Evolutionary conservation across 805 yeast genomes (phyloP).

Genomic region (Hanseniaspora mollemarum): DNA sequence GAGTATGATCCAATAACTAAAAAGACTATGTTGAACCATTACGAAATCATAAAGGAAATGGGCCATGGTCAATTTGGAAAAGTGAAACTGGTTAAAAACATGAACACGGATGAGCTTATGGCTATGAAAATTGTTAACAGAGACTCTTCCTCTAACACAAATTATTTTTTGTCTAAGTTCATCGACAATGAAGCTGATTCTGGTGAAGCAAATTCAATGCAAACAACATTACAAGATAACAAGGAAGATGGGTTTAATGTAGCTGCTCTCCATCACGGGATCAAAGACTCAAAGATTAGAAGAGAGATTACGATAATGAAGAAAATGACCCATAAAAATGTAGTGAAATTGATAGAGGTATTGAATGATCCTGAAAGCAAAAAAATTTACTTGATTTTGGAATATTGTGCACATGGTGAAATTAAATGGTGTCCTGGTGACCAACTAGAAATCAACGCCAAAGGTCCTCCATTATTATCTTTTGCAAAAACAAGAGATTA

Average conservation of each 20-base stretch:
- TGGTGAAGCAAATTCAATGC: constrained; percentile 23
- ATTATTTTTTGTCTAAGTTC: constrained; percentile 19
- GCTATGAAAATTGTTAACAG: constrained; percentile 91
- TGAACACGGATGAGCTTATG: constrained; percentile 51
- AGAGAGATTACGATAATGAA: constrained; percentile 89
- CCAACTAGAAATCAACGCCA: constrained; percentile 33
- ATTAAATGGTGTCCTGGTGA: constrained; percentile 53
- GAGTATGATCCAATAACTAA: constrained; percentile 83
- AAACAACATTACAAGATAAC: constrained; percentile 28
- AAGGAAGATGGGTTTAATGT: constrained; percentile 30
- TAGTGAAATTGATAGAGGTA: constrained; percentile 77
- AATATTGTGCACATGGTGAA: constrained; percentile 84
- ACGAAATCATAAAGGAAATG: constrained; percentile 74
- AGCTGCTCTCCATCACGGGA: constrained; percentile 15
- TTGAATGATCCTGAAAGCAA: constrained; percentile 73
- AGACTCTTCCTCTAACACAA: constrained; percentile 45
- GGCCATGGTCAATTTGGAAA: constrained; percentile 99
- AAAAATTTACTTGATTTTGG: constrained; percentile 81
- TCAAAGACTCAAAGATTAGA: constrained; percentile 62
- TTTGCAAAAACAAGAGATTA: constrained; percentile 57
- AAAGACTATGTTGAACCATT: constrained; percentile 73
- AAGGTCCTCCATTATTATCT: constrained; percentile 55
- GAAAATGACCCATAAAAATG: constrained; percentile 82
- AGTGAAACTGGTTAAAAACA: constrained; percentile 78
- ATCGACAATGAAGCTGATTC: constrained; percentile 26